Base-by-base conservation (phyloP, 1,139 yeast species). In the Candida tunisiensis region DNA sequence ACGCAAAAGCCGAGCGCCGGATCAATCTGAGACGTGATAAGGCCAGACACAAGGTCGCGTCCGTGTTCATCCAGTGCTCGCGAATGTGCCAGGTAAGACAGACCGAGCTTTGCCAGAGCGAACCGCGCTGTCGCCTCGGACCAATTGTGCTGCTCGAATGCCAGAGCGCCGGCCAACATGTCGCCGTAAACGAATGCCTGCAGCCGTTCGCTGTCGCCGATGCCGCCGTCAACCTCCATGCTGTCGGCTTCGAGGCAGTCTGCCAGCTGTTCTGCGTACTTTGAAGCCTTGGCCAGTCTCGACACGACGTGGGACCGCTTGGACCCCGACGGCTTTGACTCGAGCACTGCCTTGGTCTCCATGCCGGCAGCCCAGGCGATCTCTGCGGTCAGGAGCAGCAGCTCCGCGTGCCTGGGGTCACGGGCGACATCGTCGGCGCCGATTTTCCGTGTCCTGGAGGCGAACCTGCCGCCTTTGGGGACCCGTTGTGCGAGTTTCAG, bases 351-450 rank as follows among this genome's bases (percentile, higher is more conserved):
- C 36, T 67, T 69, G 31, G 72, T 60, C 47, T 77, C 85, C 48
- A 69, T 60, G 1, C 85, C 77, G 40, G 65, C 69, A 21, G 80
- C 59, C 46, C 73, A 55, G 37, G 75, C 74, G 40, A 88, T 61
- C 47, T 80, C 93, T 1, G 75, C 70, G 8, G 64, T 59, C 34
- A 31, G 35, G 15, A 22, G 55, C 15, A 65, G 47, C 13, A 77
- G 48, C 16, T 51, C 46, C 9, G 70, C 79, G 41, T 50, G 65
- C 30, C 55, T 49, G 8, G 51, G 36, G 40, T 73, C 63, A n/a
- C 43, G 33, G 3, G 47, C 50, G 39, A 69, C 68, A 32, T 69
- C 63, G n/a, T 56, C 65, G 1, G 48, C 32, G 3, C 59, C 41
- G 23, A 73, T 59, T 7, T 31, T 19, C 21, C 33, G 35, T 12